phyloP scores from a whole-genome alignment of 768 basidiomycete species.

The Psilocybe azurescens region DNA sequence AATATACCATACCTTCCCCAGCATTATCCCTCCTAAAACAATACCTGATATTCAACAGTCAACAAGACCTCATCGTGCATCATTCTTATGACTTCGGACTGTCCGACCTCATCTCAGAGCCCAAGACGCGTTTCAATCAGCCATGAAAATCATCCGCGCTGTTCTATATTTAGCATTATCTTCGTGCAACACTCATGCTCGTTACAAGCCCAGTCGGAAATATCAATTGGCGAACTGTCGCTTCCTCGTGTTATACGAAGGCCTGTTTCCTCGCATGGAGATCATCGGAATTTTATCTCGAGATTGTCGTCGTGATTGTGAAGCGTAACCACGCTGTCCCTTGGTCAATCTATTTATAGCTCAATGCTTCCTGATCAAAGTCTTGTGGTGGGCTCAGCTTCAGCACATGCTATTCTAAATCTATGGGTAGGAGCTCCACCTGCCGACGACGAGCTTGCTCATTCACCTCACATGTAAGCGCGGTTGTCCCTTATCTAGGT shows the following conservation, averaged over 20 bases:
- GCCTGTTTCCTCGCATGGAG: not conserved
- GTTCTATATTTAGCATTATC: no score
- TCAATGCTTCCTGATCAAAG: conserved; percentile 6
- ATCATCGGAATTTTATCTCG: not conserved
- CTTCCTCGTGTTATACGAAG: not conserved
- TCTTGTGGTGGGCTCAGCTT: conserved; percentile 2
- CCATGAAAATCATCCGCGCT: no score
- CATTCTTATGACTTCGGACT: no score
- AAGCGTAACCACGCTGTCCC: conserved; percentile 1
- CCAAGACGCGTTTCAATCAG: no score
- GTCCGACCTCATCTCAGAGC: no score
- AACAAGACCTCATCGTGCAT: no score
- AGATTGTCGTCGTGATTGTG: not conserved
- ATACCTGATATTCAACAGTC: no score
- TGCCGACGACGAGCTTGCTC: conserved; percentile 1
- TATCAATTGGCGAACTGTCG: not conserved
- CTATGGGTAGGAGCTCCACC: not conserved
- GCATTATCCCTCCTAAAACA: no score
- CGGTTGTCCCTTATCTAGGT: not conserved
- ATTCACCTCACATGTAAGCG: not conserved
- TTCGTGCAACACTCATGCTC: no score
- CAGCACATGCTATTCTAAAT: conserved; percentile 1
- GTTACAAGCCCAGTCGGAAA: not conserved
- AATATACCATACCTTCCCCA: no score
- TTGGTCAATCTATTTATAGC: conserved; percentile 8